phyloP scores from a whole-genome alignment of 2,329 filamentous ascomycete species.

The Camillea tinctor region DNA sequence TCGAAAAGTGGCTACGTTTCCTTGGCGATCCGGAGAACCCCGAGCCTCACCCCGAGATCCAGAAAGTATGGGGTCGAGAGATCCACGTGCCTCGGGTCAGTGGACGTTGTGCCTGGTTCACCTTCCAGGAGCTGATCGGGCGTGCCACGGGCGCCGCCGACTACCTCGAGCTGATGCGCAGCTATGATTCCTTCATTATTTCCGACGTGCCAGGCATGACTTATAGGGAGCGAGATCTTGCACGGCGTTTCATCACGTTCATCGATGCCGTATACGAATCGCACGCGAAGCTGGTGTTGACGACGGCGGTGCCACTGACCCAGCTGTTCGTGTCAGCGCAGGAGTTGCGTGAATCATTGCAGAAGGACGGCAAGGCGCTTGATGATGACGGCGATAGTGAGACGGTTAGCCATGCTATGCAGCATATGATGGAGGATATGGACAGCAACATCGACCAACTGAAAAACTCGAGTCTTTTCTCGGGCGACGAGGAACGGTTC shows the following conservation, averaged over 20 bases:
- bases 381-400: conserved; percentile 37
- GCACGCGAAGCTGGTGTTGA: conserved; percentile 92
- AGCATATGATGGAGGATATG: conserved; percentile 81
- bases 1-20: conserved; percentile 93
- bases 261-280: conserved; percentile 94
- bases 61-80: conserved; percentile 89
- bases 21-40: conserved; percentile 80
- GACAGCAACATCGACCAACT: conserved; percentile 81
- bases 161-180: conserved; percentile 86
- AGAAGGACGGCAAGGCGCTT: conserved; percentile 44
- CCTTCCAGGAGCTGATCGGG: conserved; percentile 88
- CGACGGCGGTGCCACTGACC: conserved; percentile 78
- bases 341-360: conserved; percentile 63
- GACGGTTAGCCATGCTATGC: conserved; percentile 65
- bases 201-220: conserved; percentile 93
- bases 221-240: conserved; percentile 78
- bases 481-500: conserved; percentile 93
- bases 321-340: conserved; percentile 80
- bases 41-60: conserved; percentile 71
- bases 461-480: conserved; percentile 84
- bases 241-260: conserved; percentile 93
- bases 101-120: conserved; percentile 85
- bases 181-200: conserved; percentile 89
- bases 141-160: conserved; percentile 88
- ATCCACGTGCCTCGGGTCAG: conserved; percentile 85